phyloP scores from a whole-genome alignment of 192 early-diverging fungal genomes.

The Physocladia obscura region DNA sequence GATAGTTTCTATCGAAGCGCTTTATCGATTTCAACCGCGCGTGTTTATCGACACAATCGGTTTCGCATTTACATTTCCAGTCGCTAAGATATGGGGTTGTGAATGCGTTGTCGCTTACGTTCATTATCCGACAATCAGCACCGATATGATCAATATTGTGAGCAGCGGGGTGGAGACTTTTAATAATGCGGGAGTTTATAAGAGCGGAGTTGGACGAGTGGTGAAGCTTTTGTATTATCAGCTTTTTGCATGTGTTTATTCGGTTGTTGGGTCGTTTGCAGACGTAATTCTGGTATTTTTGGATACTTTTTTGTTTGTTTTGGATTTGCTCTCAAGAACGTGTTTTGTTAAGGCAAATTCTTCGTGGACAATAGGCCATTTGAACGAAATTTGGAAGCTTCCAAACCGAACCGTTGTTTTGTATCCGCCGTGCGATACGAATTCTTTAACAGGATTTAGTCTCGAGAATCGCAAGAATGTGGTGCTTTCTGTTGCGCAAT shows the following conservation, averaged over 20 bases:
- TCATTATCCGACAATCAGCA: constrained; percentile 94
- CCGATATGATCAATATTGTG: constrained; percentile 84
- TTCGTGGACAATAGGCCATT: constrained; percentile 90
- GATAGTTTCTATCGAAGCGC: constrained; percentile 71
- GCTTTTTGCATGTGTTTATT: constrained; percentile 76
- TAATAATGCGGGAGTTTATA: constrained; percentile 68
- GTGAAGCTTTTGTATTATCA: constrained; percentile 80
- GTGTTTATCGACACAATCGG: constrained; percentile 94
- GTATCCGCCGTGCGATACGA: constrained; percentile 93
- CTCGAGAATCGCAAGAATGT: constrained; percentile 55
- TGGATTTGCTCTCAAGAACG: not conserved
- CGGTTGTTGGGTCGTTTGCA: constrained; percentile 73
- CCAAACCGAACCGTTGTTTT: constrained; percentile 62
- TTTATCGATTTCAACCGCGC: constrained; percentile 68
- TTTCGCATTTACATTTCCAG: constrained; percentile 90
- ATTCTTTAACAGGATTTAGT: constrained; percentile 55
- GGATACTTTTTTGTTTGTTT: not conserved
- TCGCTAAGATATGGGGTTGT: constrained; percentile 59
- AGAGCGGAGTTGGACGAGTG: constrained; percentile 53
- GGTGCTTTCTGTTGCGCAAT: constrained; percentile 91
- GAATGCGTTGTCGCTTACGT: constrained; percentile 77
- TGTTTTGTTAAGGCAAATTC: constrained; percentile 73
- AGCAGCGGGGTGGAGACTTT: constrained; percentile 56
- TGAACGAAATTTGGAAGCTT: constrained; percentile 77
- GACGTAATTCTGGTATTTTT: constrained; percentile 71